Evolutionary conservation across 805 yeast species (phyloP), one percentile per base, ranked within the genome.

Genomic region (Barnettozyma pratensis): DNA sequence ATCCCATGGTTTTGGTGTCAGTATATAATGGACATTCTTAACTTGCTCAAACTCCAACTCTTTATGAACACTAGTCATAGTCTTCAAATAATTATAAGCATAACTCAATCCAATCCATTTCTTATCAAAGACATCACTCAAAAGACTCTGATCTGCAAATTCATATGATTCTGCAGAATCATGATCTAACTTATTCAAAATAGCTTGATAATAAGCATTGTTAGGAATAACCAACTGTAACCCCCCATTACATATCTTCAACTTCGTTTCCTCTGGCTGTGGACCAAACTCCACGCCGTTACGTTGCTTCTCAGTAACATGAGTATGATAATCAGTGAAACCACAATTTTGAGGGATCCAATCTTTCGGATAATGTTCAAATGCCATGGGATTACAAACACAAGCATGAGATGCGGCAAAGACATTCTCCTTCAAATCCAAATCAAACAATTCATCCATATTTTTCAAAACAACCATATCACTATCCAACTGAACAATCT

Each of bases 371-470:
- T 80, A 80, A 58, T 80, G 81, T 1, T 69, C 53, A 51, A 73
- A 71, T 25, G 70, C 58, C 62, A 72, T 67, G 5, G 85, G 85
- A 54, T 80, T 80, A 62, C 85, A 80, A 26, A 78, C 81, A 61
- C 85, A 80, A 3, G 85, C 84, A 53, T 79, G 80, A 9, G 76
- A 60, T 0, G 84, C 83, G 0, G 83, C 85, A 63, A 80, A 79
- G 4, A 67, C 56, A 8, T 58, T 54, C 3, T 58, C 60, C 44
- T 65, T 57, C 42, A 80, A 59, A 8, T 69, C 69, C 19, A 77
- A 43, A 7, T 73, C 75, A 75, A 80, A 75, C 39, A 80, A 62
- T 55, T 79, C 85, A 60, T 80, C 85, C 80, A 80, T 77, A 55
- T 80, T 80, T 47, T 67, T 65, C 7, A 76, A 48, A 3, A 80